Conservation (phyloP, 2,329 filamentous ascomycete genomes). For the Cladobotryum protrusum region DNA sequence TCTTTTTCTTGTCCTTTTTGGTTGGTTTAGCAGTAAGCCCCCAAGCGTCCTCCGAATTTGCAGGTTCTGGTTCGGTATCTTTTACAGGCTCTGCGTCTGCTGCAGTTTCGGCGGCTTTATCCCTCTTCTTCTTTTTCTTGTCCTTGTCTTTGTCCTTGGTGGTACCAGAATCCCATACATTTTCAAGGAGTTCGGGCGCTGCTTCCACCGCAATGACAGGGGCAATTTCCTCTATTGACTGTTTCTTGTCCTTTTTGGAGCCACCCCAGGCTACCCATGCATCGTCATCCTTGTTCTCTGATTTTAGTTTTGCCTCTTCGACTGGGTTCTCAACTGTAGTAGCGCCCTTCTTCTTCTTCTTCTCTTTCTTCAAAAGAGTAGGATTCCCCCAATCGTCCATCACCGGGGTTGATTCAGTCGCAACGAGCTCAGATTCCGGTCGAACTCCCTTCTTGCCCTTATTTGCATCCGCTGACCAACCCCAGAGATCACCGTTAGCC, state of each 20-base stretch:
- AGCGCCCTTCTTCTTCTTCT: constrained; percentile 34
- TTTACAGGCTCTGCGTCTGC: constrained; percentile 13
- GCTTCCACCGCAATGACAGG: neutral
- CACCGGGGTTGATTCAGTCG: constrained; percentile 13
- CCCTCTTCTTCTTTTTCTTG: constrained; percentile 24
- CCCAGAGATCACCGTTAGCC: constrained; percentile 27
- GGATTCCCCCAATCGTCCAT: constrained; percentile 17
- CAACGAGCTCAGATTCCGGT: constrained; percentile 19
- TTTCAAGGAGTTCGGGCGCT: constrained; percentile 5
- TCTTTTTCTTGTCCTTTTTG: constrained; percentile 28
- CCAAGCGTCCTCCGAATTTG: constrained; percentile 19
- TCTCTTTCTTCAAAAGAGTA: constrained; percentile 28
- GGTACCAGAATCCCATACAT: constrained; percentile 1
- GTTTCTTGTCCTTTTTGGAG: constrained; percentile 27
- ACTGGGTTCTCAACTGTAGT: constrained; percentile 15
- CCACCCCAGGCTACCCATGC: constrained; percentile 23
- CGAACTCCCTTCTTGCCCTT: constrained; percentile 33
- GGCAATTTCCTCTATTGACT: constrained; percentile 3
- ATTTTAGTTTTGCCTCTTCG: constrained; percentile 11
- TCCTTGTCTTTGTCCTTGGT: constrained; percentile 9
- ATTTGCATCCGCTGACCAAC: constrained; percentile 30
- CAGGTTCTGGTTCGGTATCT: constrained; percentile 21
- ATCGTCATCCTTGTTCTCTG: constrained; percentile 25
- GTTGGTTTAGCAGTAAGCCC: constrained; percentile 16
- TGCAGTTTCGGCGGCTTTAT: constrained; percentile 14